Base-by-base conservation (phyloP, 2,329 filamentous ascomycete genomes). In the Trichophyton benhamiae region DNA sequence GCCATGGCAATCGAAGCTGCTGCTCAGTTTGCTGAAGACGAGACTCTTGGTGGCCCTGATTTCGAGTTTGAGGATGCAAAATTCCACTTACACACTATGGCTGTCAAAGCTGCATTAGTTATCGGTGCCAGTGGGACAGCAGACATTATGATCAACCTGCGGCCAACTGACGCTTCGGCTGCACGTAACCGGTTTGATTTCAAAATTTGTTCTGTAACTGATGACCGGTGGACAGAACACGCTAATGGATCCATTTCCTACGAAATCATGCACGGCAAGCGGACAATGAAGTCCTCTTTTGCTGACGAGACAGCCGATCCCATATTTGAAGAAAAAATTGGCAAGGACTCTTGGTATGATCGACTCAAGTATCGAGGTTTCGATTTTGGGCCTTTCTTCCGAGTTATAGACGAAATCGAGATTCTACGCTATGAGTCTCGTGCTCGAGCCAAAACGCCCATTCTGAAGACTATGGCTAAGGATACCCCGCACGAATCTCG, bases 1-100 rank as follows among this genome's bases (percentile, higher is more conserved):
- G 66, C 71, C 7, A 77, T 79, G 69, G 76, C 72, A 1, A 71
- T 73, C 0, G 77, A 78, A 64, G 77, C 77, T 20, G 46, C 63
- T 2, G 22, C 61, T 11, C 66, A 67, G 41, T 44, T 44, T 44
- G 41, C 41, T 17, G 41, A 44, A 44, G 41, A 44, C 13, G n/a
- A 5, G n/a, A 44, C 41, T 44, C 41, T 44, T 44, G 41, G n/a
- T 44, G 41, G 41, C 13, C 41, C 41, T 13, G 9, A 9, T 17
- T 44, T 44, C 41, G 41, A 44, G 5, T 44, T 44, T 44, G 41
- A 44, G n/a, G 41, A 44, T 15, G 41, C 41, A 15, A 15, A 44
- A 44, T 44, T 44, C 15, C 41, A 44, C 41, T 17, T 44, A 44
- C 41, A 44, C n/a, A 17, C n/a, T n/a, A 13, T 44, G n/a, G n/a